phyloP scores from a whole-genome alignment of 73 alveolate species.

The Paramecium tetraurelia region DNA sequence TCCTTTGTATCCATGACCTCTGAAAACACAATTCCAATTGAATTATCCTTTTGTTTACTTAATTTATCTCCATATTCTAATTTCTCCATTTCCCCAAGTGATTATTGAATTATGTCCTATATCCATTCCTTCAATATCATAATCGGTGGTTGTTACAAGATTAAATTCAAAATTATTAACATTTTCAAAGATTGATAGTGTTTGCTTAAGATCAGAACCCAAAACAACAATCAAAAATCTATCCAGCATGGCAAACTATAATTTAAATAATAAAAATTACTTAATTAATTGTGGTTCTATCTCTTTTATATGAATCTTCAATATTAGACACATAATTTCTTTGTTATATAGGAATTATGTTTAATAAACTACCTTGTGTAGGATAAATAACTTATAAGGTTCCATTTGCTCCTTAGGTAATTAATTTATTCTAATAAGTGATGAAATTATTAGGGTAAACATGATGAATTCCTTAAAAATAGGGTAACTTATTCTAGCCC shows the following conservation, averaged over 20 bases:
- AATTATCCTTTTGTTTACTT: background rate
- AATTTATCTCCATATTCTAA: background rate
- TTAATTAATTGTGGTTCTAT: background rate
- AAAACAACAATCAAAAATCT: background rate
- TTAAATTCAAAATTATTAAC: background rate
- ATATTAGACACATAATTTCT: background rate
- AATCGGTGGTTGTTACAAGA: background rate
- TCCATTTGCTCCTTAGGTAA: background rate
- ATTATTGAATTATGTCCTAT: background rate
- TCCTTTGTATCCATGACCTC: conserved; percentile 25
- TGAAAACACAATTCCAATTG: background rate
- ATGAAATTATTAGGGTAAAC: background rate
- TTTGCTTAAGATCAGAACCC: background rate
- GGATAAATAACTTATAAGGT: background rate
- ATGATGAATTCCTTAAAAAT: background rate
- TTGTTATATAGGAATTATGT: background rate
- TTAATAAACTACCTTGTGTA: background rate
- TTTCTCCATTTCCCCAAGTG: background rate
- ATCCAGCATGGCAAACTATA: background rate
- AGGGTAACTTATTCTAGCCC: background rate
- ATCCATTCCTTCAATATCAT: background rate
- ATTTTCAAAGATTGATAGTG: background rate
- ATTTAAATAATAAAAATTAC: background rate
- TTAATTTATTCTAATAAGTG: background rate
- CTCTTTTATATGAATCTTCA: background rate